Evolutionary conservation across 2,329 filamentous ascomycete species (phyloP), one percentile per base, ranked within the genome.

Genomic region (Whalleya microplaca): DNA sequence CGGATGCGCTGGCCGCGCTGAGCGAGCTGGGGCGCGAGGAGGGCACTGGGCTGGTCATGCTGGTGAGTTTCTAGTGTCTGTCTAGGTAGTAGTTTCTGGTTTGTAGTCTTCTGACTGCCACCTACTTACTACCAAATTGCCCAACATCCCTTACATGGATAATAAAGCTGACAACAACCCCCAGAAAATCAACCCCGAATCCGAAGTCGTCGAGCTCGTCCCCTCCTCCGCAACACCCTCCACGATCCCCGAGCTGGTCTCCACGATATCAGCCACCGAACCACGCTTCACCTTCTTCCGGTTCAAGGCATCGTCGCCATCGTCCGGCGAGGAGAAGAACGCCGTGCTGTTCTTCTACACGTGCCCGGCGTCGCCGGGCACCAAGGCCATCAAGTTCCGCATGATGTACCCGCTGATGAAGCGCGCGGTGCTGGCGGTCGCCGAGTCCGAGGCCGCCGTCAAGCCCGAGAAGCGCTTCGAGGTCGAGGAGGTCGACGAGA

Each of bases 371-470:
- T 81, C 87, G 3, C 76, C 83, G 0, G 83, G 78, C 23, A 65
- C 59, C 21, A 90, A 87, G 75, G 78, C 83, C 50, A 90, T 95
- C 77, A 93, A 91, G 77, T 88, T 90, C 75, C 82, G 90, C 62
- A 96, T 96, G 91, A 75, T 95, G 69, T 95, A 95, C 71, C 90
- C 91, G 32, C 77, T 87, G 21, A 87, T 87, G 78, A 87, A 87
- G 74, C 79, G 84, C 10, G 83, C 84, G 21, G 88, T 91, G 2
- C 77, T 92, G 27, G 75, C 78, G n/a, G 72, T 87, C 32, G 90
- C 90, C 18, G 84, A 87, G 66, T 75, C 75, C 37, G 84, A 91
- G 63, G 87, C 84, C 1, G 87, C 86, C 0, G 69, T 94, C 48
- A 79, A 77, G 54, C 77, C 91, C 3, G 86, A 84, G 55, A 92